A percentile compares a stretch with the other conserved stretches of the same genome.
Evolutionary conservation across 176 grass and related monocot species (phyloP).

Genomic region (barley (Hordeum vulgare)): MorexV3_pseudomolecules_assembly NC_058518.1:485009469-485009968

Average conservation of each 20-base stretch:
- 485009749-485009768: not conserved
- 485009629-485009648: not conserved
- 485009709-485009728: not conserved
- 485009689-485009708: not conserved
- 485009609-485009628: not conserved
- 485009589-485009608: not conserved
- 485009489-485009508: too few relatives aligned
- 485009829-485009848: not conserved
- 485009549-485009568: not conserved
- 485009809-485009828: not conserved
- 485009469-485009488: not conserved
- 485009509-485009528: too few relatives aligned
- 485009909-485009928: not conserved
- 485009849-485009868: not conserved
- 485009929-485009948: not conserved
- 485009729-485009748: not conserved
- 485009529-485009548: too few relatives aligned
- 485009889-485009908: not conserved
- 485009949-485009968: slow-evolving; percentile 1
- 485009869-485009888: not conserved
- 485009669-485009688: not conserved
- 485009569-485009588: not conserved
- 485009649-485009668: not conserved
- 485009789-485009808: not conserved
- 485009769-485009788: not conserved